These are phyloP conservation scores for Pythium sp. DNA, from an alignment of 352 stramenopile species.

Conservation along the genomic window DNA sequence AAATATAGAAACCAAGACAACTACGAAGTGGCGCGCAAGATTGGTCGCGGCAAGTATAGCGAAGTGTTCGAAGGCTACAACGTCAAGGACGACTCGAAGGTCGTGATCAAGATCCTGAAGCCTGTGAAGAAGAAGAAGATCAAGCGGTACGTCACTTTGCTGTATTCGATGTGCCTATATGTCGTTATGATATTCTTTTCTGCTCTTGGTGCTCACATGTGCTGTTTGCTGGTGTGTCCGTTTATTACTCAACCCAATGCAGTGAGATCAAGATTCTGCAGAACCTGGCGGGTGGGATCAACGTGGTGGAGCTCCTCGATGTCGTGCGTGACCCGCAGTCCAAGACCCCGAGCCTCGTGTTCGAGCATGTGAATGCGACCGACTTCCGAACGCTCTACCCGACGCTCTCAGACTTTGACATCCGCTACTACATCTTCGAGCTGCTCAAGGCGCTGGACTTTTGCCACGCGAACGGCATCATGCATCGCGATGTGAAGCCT, in stretches of 20 bases:
- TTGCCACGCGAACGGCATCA: constrained; percentile 99
- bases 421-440: constrained; percentile 99
- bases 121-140: constrained; percentile 99
- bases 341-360: constrained; percentile 98
- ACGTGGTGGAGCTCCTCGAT: constrained; percentile 99
- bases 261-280: constrained; percentile 99
- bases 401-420: constrained; percentile 98
- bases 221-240: too few relatives aligned
- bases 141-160: constrained; percentile 72
- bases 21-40: constrained; percentile 99
- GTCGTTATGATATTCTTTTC: too few relatives aligned
- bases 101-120: constrained; percentile 99
- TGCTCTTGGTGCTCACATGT: too few relatives aligned
- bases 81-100: constrained; percentile 94
- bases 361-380: constrained; percentile 99
- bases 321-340: constrained; percentile 97
- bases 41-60: constrained; percentile 99
- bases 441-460: constrained; percentile 96
- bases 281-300: constrained; percentile 98
- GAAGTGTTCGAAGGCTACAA: constrained; percentile 98
- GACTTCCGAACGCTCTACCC: constrained; percentile 99
- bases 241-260: too few relatives aligned
- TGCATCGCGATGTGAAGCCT: constrained; percentile 99
- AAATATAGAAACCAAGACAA: constrained; percentile 93
- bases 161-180: neutral